Evolutionary conservation across 495 filamentous ascomycete genomes (phyloP), one percentile per base, ranked within the genome.

Genomic region (Hypoxylon cercidicola): DNA sequence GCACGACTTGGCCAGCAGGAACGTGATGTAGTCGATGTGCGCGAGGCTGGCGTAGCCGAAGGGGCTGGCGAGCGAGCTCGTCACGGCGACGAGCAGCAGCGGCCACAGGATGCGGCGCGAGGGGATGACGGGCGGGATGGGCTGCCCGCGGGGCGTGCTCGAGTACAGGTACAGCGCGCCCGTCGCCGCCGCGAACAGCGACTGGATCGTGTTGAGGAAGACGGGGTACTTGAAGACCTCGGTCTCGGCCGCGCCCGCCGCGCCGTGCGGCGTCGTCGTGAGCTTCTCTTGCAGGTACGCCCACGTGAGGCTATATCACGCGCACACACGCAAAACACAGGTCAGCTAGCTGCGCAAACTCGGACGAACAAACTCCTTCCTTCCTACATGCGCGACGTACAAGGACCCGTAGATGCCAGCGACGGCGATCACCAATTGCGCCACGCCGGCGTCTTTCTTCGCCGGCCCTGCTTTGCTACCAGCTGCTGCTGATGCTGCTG

Each of bases 11-110:
- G 95, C 96, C 20, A 99, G 91, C 75, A 97, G 94, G 81, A 93
- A 99, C 18, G 95, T 99, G 72, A 99, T 90, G 83, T 98, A 99
- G 84, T 98, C 95, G 79, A 98, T 94, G 76, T 99, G 94, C 35
- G 88, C 85, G 43, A 99, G 88, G 45, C 87, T 89, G 41, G 94
- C 93, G 78, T 99, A 99, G 64, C 95, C 95, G 68, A 99, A 98
- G 25, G 95, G 95, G 5, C 88, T 90, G 16, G 94, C 92, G 60
- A 99, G 90, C 1, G 92, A 91, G 63, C 88, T 90, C 19, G 91
- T 96, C 45, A 97, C 78, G 66, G 93, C 90, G 54, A 99, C 92
- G 44, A 97, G 87, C 50, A 92, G 68, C 16, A 99, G 82, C n/a
- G 93, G 92, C 28, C 84, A 74, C 32, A 97, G 74, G 69, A 97